Conservation (phyloP, 768 basidiomycete species). For the Leucocoprinus leucothites region DNA sequence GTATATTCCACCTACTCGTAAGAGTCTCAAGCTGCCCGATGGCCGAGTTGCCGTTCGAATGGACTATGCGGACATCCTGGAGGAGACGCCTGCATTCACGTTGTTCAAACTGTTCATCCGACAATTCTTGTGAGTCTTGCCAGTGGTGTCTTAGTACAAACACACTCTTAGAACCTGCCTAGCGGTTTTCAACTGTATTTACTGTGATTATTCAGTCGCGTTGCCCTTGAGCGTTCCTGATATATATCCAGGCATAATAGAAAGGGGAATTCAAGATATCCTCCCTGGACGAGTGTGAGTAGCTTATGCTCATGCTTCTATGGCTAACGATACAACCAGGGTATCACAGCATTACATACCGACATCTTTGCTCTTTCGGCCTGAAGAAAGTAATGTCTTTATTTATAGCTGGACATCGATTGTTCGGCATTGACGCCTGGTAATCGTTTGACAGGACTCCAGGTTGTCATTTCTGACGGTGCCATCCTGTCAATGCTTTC, state of each 20-base stretch:
- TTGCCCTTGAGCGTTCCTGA: not conserved
- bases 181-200: constrained; percentile 46
- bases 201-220: constrained; percentile 26
- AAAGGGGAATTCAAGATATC: constrained; percentile 44
- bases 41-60: constrained; percentile 35
- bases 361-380: constrained; percentile 41
- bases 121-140: constrained; percentile 41
- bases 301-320: not conserved
- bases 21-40: constrained; percentile 41
- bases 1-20: constrained; percentile 49
- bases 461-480: constrained; percentile 40
- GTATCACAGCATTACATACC: constrained; percentile 38
- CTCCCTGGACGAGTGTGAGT: constrained; percentile 41
- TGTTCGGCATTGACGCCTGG: not conserved
- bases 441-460: constrained; percentile 21
- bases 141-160: not conserved
- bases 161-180: not conserved
- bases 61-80: constrained; percentile 45
- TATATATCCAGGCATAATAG: constrained; percentile 33
- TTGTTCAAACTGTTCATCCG: constrained; percentile 45
- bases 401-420: not conserved
- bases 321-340: constrained; percentile 5
- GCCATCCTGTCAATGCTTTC: constrained; percentile 36
- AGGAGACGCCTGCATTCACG: constrained; percentile 49
- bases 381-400: constrained; percentile 35